Evolutionary conservation across 441 rosid genomes (phyloP).

Genomic region (Gossypium schwendimanii): DNA sequence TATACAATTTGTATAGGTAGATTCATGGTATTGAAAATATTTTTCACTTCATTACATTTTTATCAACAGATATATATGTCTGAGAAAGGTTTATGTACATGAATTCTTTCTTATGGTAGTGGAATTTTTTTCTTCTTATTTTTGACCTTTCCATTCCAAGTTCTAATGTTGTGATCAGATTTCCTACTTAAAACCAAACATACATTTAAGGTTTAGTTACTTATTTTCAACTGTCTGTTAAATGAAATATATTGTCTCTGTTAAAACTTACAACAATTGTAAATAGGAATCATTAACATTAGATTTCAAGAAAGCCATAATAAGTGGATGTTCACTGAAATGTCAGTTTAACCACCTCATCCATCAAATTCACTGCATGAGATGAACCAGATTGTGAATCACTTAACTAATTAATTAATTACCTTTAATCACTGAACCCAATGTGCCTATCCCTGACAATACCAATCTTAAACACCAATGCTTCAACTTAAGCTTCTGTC

Average conservation of each 20-base stretch:
- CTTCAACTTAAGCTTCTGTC: conserved; percentile 29
- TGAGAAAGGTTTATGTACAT: conserved; percentile 21
- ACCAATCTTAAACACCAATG: conserved; percentile 11
- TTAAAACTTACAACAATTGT: background rate
- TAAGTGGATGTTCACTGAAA: background rate
- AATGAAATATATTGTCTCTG: background rate
- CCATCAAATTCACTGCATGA: background rate
- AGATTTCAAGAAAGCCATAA: background rate
- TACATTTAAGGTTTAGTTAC: background rate
- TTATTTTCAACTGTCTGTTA: background rate
- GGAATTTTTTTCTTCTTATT: background rate
- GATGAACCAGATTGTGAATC: conserved; percentile 21
- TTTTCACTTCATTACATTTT: conserved; percentile 14
- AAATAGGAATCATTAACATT: background rate
- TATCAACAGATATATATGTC: conserved; percentile 7
- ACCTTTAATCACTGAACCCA: conserved; percentile 41
- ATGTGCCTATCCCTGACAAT: conserved; percentile 23
- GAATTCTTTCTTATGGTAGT: conserved; percentile 10
- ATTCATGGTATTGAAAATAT: conserved; percentile 19
- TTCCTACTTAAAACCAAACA: conserved; percentile 7
- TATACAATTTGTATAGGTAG: conserved; percentile 23
- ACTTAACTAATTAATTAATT: conserved; percentile 28
- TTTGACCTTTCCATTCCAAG: background rate
- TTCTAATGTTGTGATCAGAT: background rate
- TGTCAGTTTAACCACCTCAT: background rate